Conservation (phyloP, 2,329 filamentous ascomycete genomes). For the Cordyceps cateniannulata region DNA sequence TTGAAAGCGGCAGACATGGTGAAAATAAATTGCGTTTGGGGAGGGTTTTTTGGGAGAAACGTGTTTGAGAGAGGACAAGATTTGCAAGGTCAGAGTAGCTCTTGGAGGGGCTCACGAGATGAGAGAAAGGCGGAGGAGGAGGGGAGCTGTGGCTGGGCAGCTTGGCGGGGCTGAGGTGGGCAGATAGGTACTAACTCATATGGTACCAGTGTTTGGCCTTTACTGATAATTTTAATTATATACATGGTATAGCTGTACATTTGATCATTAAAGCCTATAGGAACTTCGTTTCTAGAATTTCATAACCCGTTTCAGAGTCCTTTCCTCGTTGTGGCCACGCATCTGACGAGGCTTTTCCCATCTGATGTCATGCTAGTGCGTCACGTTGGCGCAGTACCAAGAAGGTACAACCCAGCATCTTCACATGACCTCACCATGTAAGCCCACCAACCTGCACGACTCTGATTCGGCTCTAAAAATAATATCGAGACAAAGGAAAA, state of each 20-base stretch:
- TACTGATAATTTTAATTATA: too few relatives aligned
- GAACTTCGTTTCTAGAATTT: not conserved
- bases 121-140: constrained; percentile 2
- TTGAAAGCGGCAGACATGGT: constrained; percentile 45
- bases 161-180: not conserved
- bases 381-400: not conserved
- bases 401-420: not conserved
- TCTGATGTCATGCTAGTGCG: constrained; percentile 2
- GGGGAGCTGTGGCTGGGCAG: not conserved
- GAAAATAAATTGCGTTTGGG: constrained; percentile 10
- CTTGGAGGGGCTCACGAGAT: not conserved
- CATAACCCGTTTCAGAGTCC: not conserved
- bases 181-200: too few relatives aligned
- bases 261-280: too few relatives aligned
- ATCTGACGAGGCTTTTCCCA: not conserved
- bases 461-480: not conserved
- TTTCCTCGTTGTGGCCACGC: not conserved
- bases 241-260: too few relatives aligned
- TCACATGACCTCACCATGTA: constrained; percentile 7
- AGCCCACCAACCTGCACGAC: not conserved
- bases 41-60: not conserved
- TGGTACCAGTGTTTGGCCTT: too few relatives aligned
- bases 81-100: not conserved
- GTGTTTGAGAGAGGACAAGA: not conserved
- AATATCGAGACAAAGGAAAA: too few relatives aligned